These are phyloP conservation scores for Biscogniauxia mediterranea DNA, from an alignment of 2,329 filamentous ascomycete species.

Conservation along the genomic window DNA sequence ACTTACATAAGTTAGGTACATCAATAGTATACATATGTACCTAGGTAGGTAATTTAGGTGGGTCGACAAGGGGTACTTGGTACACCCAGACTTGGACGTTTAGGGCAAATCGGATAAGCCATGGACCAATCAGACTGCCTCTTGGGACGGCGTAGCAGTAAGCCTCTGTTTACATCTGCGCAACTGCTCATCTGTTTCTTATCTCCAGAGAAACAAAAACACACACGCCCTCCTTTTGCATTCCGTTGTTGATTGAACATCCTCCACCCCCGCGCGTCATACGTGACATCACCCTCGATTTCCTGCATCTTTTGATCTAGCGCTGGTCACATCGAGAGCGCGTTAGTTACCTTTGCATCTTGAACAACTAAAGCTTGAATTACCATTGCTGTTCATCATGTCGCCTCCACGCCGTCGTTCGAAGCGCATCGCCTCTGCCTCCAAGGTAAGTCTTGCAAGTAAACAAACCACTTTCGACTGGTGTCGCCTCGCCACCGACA, in stretches of 20 bases:
- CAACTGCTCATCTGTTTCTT: too few species aligned
- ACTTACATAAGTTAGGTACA: too few species aligned
- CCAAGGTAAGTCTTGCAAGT: conserved; percentile 33
- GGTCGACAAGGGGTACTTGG: too few species aligned
- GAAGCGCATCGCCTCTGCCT: conserved; percentile 41
- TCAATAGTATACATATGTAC: too few species aligned
- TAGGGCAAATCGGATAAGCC: background rate
- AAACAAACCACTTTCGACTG: conserved; percentile 12
- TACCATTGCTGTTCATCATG: conserved; percentile 27
- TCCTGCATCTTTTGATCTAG: conserved; percentile 9
- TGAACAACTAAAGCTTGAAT: conserved; percentile 3
- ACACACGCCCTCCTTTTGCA: background rate
- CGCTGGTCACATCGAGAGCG: background rate
- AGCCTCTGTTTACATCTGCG: background rate
- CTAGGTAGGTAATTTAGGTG: too few species aligned
- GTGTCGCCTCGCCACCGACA: background rate
- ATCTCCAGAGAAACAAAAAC: background rate
- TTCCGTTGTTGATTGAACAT: conserved; percentile 13
- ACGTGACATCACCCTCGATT: conserved; percentile 24
- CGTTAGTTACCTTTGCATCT: conserved; percentile 5
- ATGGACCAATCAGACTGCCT: background rate
- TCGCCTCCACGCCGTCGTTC: conserved; percentile 38
- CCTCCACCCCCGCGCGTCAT: conserved; percentile 5
- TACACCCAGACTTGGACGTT: too few species aligned
- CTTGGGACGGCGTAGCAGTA: too few species aligned